Base-by-base conservation (phyloP, 768 basidiomycete genomes). In the Hortiboletus flavorubellus region DNA sequence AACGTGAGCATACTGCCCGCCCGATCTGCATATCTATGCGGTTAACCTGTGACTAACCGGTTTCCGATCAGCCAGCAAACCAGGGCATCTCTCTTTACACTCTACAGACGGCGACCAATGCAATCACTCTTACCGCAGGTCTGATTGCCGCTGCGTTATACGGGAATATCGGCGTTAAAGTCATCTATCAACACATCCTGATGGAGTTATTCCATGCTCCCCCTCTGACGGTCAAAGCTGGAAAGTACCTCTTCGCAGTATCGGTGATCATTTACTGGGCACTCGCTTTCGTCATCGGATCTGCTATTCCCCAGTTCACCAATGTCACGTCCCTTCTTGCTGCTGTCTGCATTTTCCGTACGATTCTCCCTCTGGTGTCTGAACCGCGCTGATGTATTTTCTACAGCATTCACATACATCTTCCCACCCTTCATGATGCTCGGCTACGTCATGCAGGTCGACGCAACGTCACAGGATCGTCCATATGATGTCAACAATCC, bases 141-240 rank as follows among this genome's bases (percentile, higher is more conserved):
- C 73, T 84, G 35, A 84, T 86, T 43, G 85, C 85, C 1, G 84
- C 82, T 15, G 82, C 82, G 23, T 67, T 86, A 8, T 86, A 86
- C 54, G 83, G 82, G 5, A 85, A 85, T 58, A 84, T 85, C 49
- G 82, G 83, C 40, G 72, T 83, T 59, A 85, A 85, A 73, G 76
- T 83, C 29, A 68, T 80, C 16, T 84, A 84, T 58, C 76, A 79
- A 49, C 78, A 77, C 57, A 65, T 86, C 29, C 59, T 86, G 3
- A 76, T 83, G 46, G 78, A 75, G 16, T 65, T 77, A 63, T 73
- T 81, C 62, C 63, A 72, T 8, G 84, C 83, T 0, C 85, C 84
- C 0, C 68, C 69, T 8, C 65, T 86, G 35, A 78, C 80, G 66
- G 70, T 66, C 31, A 63, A 46, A 34, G 29, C 58, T 30, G 65